These are phyloP conservation scores for Dipteronia dyeriana DNA, from an alignment of 345 rosid genomes.

Conservation along the genomic window DNA sequence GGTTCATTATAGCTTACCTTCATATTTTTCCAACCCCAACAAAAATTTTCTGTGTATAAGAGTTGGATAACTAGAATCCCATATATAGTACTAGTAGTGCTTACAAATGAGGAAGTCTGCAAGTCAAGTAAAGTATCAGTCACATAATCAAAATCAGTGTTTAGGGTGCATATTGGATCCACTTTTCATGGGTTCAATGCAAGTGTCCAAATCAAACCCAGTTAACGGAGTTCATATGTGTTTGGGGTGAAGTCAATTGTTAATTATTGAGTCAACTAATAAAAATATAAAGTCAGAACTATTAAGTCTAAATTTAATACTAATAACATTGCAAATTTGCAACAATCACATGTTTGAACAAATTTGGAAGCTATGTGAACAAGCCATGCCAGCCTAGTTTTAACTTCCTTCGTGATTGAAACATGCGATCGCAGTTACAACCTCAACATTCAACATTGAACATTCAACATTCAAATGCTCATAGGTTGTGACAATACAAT, in stretches of 20 bases:
- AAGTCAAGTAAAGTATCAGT: background rate
- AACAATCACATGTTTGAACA: no score
- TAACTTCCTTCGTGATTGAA: no score
- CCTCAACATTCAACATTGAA: background rate
- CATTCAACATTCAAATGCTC: background rate
- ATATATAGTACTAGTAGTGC: no score
- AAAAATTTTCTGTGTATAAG: no score
- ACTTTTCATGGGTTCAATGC: background rate
- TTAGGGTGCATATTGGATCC: background rate
- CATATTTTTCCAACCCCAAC: background rate
- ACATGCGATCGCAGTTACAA: conserved; percentile 19
- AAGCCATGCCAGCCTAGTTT: no score
- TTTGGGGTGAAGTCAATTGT: background rate
- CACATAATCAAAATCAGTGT: background rate
- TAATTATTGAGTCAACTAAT: background rate
- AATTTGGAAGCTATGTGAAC: background rate
- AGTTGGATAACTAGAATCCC: background rate
- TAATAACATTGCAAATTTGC: no score
- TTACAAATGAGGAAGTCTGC: background rate
- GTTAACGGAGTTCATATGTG: no score
- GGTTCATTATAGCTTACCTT: background rate
- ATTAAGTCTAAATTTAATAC: no score
- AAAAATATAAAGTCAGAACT: no score
- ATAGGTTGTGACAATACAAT: background rate
- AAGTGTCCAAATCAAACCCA: no score